Evolutionary conservation across 495 filamentous ascomycete genomes (phyloP).

Genomic region (Tuber indicum): DNA sequence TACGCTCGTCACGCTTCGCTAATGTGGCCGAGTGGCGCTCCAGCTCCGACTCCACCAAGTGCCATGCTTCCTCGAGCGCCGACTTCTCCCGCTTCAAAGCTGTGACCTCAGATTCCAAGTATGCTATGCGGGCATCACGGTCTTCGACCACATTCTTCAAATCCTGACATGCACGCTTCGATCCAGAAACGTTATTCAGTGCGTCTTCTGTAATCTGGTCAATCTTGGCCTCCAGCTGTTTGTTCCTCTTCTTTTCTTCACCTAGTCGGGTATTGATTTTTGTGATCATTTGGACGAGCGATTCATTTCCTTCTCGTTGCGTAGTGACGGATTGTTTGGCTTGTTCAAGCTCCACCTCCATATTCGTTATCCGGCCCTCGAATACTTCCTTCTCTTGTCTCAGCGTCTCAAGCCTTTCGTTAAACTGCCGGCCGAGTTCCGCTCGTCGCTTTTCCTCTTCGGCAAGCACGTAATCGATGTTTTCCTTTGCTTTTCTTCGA

Average conservation of each 20-base stretch:
- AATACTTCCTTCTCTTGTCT: conserved; percentile 22
- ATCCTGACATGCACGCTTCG: conserved; percentile 33
- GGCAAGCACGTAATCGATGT: conserved; percentile 17
- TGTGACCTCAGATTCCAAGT: conserved; percentile 27
- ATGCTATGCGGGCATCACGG: conserved; percentile 20
- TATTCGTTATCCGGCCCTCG: conserved; percentile 21
- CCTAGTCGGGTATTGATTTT: conserved; percentile 36
- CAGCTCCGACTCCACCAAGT: conserved; percentile 17
- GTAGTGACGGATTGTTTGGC: conserved; percentile 12
- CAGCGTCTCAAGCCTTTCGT: conserved; percentile 27
- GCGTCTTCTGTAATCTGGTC: conserved; percentile 35
- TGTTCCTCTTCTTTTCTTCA: conserved; percentile 39
- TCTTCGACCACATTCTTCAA: conserved; percentile 33
- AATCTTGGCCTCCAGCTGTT: conserved; percentile 30
- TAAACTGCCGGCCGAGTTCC: conserved; percentile 31
- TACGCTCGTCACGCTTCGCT: conserved; percentile 16
- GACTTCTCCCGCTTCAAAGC: conserved; percentile 26
- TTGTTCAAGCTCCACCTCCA: conserved; percentile 24
- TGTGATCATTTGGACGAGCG: conserved; percentile 35
- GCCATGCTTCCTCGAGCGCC: conserved; percentile 32
- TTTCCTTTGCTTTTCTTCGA: conserved; percentile 26
- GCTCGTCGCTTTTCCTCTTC: conserved; percentile 34
- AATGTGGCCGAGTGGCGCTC: conserved; percentile 14
- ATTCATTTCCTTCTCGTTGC: conserved; percentile 33
- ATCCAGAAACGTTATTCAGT: conserved; percentile 29